Base-by-base conservation (phyloP, 2,329 filamentous ascomycete genomes). In the Lecanoromycetidae sp. region DNA sequence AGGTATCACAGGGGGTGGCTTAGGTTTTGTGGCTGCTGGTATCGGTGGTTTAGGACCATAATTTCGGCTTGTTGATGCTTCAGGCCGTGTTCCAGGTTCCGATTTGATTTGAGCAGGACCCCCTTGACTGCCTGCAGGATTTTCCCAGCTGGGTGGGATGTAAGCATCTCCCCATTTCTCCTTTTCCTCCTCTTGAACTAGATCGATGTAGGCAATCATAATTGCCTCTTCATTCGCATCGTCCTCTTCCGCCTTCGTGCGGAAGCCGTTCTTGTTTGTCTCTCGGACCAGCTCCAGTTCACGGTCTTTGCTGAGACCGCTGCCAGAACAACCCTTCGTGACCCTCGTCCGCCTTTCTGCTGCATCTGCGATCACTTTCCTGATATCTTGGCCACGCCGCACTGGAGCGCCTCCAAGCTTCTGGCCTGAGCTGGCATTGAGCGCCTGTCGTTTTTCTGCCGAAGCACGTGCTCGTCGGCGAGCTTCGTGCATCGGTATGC, bases 211-310 rank as follows among this genome's bases (percentile, higher is more conserved):
- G 0, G 87, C 87, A 58, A 88, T 79, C 44, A 87, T 79, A 51
- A 94, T 94, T 4, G 88, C 88, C 20, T 77, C 73, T 47, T 94
- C 86, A 57, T 94, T 93, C 3, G 87, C 88, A 56, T 87, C 82
- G 46, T 94, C 87, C 61, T 93, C 84, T 55, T 93, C 86, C 0
- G 86, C 87, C 57, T 84, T 77, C 0, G 87, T 95, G 51, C 75
- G 76, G 67, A 93, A 90, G 0, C 87, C 85, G 54, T 82, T 82
- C 48, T 71, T 71, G 5, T 77, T 78, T 30, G 81, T 82, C 49
- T 84, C 75, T 13, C 51, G 41, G 35, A 50, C 49, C 12, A 55
- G 13, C 70, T 71, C 30, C 84, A 75, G 38, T 81, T 76, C n/a
- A 71, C 67, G 37, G 80, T 50, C 79, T 52, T 78, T 76, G 38